Percentiles rank a stretch among this genome's conserved stretches.
These are phyloP conservation scores for Epichloe gansuensis DNA, from an alignment of 2,329 filamentous ascomycete species.

Conservation along the genomic window DNA sequence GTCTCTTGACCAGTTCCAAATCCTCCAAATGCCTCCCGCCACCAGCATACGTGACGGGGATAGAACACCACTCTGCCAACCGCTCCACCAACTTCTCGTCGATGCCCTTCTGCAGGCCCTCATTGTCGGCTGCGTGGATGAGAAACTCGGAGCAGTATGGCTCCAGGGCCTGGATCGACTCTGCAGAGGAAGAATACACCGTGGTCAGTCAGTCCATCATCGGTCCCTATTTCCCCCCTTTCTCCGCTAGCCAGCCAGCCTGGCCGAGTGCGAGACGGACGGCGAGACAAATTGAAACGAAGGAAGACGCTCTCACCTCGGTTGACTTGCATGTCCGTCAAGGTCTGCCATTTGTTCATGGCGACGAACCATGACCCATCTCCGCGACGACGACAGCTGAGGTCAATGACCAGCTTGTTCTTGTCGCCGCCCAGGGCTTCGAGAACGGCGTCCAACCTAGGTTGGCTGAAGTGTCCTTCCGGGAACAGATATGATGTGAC, in stretches of 20 bases:
- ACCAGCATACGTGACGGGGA: slow-evolving; percentile 92
- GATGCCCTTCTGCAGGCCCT: slow-evolving; percentile 83
- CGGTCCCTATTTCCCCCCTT: not conserved
- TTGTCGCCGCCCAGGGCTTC: slow-evolving; percentile 59
- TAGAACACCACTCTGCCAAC: slow-evolving; percentile 73
- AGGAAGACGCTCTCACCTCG: slow-evolving; percentile 42
- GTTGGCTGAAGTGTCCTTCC: slow-evolving; percentile 64
- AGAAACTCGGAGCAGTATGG: slow-evolving; percentile 94
- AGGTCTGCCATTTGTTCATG: slow-evolving; percentile 98
- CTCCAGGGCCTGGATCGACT: slow-evolving; percentile 67
- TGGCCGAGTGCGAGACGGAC: not conserved
- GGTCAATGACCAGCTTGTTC: slow-evolving; percentile 78
- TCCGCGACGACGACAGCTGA: slow-evolving; percentile 72
- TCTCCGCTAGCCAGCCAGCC: not conserved
- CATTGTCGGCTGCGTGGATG: slow-evolving; percentile 93
- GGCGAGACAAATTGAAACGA: not conserved
- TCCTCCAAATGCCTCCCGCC: slow-evolving; percentile 77
- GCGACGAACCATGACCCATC: slow-evolving; percentile 81
- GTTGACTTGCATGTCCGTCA: slow-evolving; percentile 91
- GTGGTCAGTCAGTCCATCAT: not conserved
- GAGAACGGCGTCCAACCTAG: slow-evolving; percentile 62
- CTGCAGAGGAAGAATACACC: slow-evolving; percentile 29
- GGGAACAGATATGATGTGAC: slow-evolving; percentile 95
- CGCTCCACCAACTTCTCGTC: slow-evolving; percentile 70
- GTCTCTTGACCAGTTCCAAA: slow-evolving; percentile 62